Evolutionary conservation across 1,284 basidiomycete genomes (phyloP), one percentile per base, ranked within the genome.

Genomic region (Rhodotorula sp.): DNA sequence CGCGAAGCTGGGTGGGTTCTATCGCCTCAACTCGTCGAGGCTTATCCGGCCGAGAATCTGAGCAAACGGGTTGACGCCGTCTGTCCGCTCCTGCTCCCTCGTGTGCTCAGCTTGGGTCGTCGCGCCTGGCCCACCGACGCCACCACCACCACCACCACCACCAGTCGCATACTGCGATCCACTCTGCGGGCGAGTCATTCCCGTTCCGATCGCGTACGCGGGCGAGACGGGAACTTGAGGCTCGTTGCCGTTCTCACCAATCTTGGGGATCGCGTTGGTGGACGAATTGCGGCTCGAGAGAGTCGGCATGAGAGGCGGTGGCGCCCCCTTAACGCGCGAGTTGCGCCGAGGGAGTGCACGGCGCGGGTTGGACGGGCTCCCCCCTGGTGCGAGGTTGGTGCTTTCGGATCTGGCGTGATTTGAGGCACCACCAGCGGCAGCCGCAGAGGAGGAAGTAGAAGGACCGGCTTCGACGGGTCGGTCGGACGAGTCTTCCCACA

Each of bases 171-270:
- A 54, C 8, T 29, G 53, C 1, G n/a, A 18, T 1, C 64, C 69
- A 6, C 60, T 61, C 53, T 30, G 29, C 14, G 60, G 53, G 4
- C 73, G 46, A 12, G 53, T 54, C 62, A 75, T 70, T 3, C 70
- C 73, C 29, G 70, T 75, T 14, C 70, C 73, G n/a, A 67, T 65
- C 3, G 73, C 73, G 22, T 60, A 70, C 22, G 70, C 68, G 6
- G 70, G 70, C 4, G 59, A 58, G 24, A 49, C 26, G 30, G 68
- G 68, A 12, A 51, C 60, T 37, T n/a, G 45, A 46, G 29, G 26
- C 20, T 22, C 26, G 24, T 62, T 51, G 37, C 42, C 60, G 6
- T 17, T 29, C 18, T 49, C 26, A 17, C 29, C 26, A 14, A 54
- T 24, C 51, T 62, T 62, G 6, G 53, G 53, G 26, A 54, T 29